Evolutionary conservation across 1,284 basidiomycete genomes (phyloP).

Genomic region (Melampsora americana): DNA sequence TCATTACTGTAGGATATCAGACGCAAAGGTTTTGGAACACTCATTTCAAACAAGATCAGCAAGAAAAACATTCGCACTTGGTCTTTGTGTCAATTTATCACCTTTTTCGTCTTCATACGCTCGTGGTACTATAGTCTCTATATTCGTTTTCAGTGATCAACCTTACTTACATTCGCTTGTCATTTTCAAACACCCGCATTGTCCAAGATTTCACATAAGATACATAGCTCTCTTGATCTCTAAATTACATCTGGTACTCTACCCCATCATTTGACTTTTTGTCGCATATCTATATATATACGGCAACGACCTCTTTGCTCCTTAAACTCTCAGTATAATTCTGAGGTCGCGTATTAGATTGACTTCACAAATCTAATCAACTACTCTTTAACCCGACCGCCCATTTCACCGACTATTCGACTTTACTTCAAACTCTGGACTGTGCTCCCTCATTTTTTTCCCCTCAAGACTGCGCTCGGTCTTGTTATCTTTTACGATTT

Average conservation of each 20-base stretch:
- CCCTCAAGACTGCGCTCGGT: neutral
- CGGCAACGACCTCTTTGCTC: neutral
- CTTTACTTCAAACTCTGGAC: neutral
- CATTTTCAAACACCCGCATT: too few species aligned
- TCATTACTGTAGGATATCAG: neutral
- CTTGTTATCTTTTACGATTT: neutral
- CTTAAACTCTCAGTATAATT: neutral
- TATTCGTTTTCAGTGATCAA: neutral
- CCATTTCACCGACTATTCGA: neutral
- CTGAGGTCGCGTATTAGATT: conserved; percentile 6
- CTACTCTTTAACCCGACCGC: neutral
- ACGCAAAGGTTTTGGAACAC: neutral
- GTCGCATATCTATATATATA: too few species aligned
- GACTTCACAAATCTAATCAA: neutral
- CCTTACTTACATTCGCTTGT: neutral
- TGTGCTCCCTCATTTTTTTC: conserved; percentile 1
- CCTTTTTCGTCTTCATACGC: neutral
- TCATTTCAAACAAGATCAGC: conserved; percentile 5
- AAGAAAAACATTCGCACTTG: neutral
- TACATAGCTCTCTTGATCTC: too few species aligned
- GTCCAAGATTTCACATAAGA: too few species aligned
- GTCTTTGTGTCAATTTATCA: neutral
- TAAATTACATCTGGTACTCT: too few species aligned
- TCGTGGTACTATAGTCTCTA: neutral
- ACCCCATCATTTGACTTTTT: too few species aligned